phyloP scores from a whole-genome alignment of 805 yeast species.

The Saccharomycopsis lassenensis region DNA sequence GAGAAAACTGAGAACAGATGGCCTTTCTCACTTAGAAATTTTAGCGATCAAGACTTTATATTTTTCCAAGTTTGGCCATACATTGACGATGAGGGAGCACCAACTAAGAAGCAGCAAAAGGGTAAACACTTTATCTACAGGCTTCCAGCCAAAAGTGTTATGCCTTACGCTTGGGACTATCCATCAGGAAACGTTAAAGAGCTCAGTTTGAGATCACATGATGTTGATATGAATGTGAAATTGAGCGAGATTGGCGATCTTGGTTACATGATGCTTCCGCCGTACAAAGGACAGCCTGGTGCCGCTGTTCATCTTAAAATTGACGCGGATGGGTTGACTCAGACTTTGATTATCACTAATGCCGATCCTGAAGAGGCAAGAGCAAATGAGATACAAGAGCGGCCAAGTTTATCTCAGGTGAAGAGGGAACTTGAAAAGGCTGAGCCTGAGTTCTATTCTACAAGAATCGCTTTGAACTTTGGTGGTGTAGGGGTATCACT shows the following conservation, averaged over 20 bases:
- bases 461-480: conserved; percentile 45
- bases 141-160: conserved; percentile 81
- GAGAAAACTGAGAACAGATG: conserved; percentile 66
- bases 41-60: conserved; percentile 75
- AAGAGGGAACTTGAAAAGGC: conserved; percentile 41
- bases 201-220: conserved; percentile 58
- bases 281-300: conserved; percentile 29
- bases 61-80: conserved; percentile 79
- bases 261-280: conserved; percentile 72
- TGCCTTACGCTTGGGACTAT: conserved; percentile 98
- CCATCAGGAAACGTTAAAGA: conserved; percentile 87
- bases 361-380: conserved; percentile 71
- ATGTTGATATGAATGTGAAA: conserved; percentile 68
- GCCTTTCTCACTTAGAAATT: conserved; percentile 91
- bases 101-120: conserved; percentile 36
- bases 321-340: conserved; percentile 93
- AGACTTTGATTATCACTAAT: conserved; percentile 72
- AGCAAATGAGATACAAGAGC: conserved; percentile 53
- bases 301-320: conserved; percentile 78
- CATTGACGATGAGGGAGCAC: conserved; percentile 49
- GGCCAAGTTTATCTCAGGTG: no score
- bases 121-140: conserved; percentile 74
- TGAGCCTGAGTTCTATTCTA: conserved; percentile 27
- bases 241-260: conserved; percentile 88
- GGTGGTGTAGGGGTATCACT: conserved; percentile 86